Conservation (phyloP, 2,329 filamentous ascomycete species). For the Diaporthe longicolla region DNA sequence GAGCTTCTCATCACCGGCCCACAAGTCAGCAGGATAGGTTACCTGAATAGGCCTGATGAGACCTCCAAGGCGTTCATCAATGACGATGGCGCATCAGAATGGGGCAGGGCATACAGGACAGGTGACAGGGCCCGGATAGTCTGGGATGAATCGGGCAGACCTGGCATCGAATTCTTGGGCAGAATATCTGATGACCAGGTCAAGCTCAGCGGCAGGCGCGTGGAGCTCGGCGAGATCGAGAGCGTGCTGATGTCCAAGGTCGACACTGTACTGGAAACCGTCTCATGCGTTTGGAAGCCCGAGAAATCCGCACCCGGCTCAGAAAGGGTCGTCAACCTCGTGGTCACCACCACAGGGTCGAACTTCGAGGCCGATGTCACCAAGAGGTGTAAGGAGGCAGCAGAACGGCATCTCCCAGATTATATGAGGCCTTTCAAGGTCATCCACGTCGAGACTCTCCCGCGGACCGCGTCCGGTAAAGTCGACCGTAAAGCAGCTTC, state of each 20-base stretch:
- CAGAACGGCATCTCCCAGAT: slow-evolving; percentile 68
- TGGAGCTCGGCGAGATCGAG: slow-evolving; percentile 44
- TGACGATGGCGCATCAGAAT: slow-evolving; percentile 19
- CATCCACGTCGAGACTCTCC: slow-evolving; percentile 63
- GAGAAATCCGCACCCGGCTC: slow-evolving; percentile 37
- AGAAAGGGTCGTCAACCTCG: slow-evolving; percentile 60
- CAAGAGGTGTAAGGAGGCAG: slow-evolving; percentile 52
- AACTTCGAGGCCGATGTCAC: slow-evolving; percentile 48
- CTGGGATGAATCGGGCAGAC: slow-evolving; percentile 44
- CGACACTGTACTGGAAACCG: slow-evolving; percentile 41
- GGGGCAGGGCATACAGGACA: slow-evolving; percentile 43
- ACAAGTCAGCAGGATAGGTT: slow-evolving; percentile 43
- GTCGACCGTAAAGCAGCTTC: slow-evolving; percentile 63
- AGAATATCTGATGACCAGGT: slow-evolving; percentile 42
- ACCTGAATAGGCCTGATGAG: slow-evolving; percentile 39
- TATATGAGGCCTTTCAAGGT: slow-evolving; percentile 74
- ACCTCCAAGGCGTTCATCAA: slow-evolving; percentile 40
- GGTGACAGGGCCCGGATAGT: slow-evolving; percentile 44
- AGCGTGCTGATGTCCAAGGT: slow-evolving; percentile 42
- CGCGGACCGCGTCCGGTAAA: slow-evolving; percentile 73
- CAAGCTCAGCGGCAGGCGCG: slow-evolving; percentile 42
- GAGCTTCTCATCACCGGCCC: slow-evolving; percentile 44
- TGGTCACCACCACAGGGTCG: slow-evolving; percentile 58
- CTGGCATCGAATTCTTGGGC: slow-evolving; percentile 46
- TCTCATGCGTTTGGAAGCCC: slow-evolving; percentile 41